phyloP scores from a whole-genome alignment of 2,329 filamentous ascomycete species.

The Graphium sp. region DNA sequence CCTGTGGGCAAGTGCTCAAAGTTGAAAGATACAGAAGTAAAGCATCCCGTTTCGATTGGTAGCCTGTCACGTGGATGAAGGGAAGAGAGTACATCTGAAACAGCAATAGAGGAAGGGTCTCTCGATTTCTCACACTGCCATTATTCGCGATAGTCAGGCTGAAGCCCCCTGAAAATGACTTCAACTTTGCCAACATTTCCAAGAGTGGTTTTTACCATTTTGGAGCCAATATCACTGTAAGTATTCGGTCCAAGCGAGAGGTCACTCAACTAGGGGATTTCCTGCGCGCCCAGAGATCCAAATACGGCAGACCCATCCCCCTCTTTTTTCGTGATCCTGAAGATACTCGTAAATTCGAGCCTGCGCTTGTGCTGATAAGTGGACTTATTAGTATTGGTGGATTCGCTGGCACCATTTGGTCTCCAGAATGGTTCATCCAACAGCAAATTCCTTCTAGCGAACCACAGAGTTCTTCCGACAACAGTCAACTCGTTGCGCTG shows the following conservation, averaged over 20 bases:
- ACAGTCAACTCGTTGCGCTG: slow-evolving; percentile 39
- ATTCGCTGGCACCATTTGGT: slow-evolving; percentile 34
- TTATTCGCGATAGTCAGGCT: no score
- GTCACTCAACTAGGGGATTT: background rate
- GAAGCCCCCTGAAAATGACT: slow-evolving; percentile 40
- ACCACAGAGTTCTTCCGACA: slow-evolving; percentile 19
- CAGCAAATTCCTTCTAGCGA: slow-evolving; percentile 35
- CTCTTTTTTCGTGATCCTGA: background rate
- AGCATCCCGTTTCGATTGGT: no score
- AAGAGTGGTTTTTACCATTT: slow-evolving; percentile 46
- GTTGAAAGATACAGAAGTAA: no score
- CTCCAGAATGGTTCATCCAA: slow-evolving; percentile 44
- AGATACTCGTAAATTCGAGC: background rate
- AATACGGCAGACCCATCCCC: background rate
- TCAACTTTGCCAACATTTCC: slow-evolving; percentile 47
- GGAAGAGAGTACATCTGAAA: no score
- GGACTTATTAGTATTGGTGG: slow-evolving; percentile 39
- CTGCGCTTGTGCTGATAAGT: no score
- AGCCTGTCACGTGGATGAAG: no score
- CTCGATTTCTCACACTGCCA: no score
- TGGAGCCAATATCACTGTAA: slow-evolving; percentile 55
- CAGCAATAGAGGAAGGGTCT: no score
- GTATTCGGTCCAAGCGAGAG: slow-evolving; percentile 8
- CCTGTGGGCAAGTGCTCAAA: no score
- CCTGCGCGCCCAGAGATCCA: background rate